Evolutionary conservation across 352 stramenopile genomes (phyloP).

Genomic region (Phytopythium delawarense): DNA sequence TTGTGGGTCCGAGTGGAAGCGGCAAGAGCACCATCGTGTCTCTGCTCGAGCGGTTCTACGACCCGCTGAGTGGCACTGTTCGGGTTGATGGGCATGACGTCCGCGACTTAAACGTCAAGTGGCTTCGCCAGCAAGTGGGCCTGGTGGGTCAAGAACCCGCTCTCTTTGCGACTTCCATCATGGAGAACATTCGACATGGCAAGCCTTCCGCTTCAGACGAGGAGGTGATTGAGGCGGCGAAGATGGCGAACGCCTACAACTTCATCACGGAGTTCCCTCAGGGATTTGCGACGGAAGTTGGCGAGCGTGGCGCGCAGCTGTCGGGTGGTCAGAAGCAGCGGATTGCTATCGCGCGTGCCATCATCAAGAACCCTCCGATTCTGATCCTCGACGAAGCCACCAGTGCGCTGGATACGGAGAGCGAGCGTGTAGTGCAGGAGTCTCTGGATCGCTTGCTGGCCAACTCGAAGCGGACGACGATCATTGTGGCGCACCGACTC

Average conservation of each 20-base stretch:
- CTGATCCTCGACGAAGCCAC: conserved; percentile 88
- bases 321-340: conserved; percentile 92
- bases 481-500: conserved; percentile 81
- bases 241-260: conserved; percentile 75
- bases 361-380: conserved; percentile 82
- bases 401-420: conserved; percentile 63
- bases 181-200: conserved; percentile 60
- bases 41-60: conserved; percentile 91
- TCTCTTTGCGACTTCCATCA: conserved; percentile 61
- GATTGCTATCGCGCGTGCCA: conserved; percentile 88
- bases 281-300: conserved; percentile 85
- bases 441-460: conserved; percentile 67
- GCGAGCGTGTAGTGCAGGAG: conserved; percentile 87
- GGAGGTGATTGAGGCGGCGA: conserved; percentile 63
- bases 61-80: conserved; percentile 39
- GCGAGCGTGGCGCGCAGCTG: conserved; percentile 82
- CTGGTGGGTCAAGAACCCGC: conserved; percentile 85
- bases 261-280: conserved; percentile 85
- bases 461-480: conserved; percentile 65
- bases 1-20: conserved; percentile 26
- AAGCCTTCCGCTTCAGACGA: conserved; percentile 56
- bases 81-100: conserved; percentile 34
- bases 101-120: conserved; percentile 53
- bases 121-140: conserved; percentile 73
- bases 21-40: conserved; percentile 88